Percentiles rank a stretch among this genome's conserved stretches.
phyloP scores from a whole-genome alignment of 192 early-diverging fungal genomes.

The Physocladia obscura region DNA sequence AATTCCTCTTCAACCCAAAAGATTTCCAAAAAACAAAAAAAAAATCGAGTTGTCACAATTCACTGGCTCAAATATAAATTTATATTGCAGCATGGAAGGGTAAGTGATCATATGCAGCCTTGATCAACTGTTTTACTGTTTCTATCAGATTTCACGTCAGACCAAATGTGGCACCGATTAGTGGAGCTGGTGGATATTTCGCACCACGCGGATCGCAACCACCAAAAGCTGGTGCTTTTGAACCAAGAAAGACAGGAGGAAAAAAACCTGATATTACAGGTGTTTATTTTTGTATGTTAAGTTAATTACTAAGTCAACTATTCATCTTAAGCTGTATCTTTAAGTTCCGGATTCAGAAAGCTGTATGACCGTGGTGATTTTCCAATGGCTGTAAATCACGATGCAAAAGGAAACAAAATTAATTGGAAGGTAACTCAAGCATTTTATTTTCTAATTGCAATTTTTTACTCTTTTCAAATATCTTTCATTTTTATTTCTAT shows the following conservation, averaged over 20 bases:
- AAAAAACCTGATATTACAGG: conserved; percentile 28
- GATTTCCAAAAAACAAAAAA: not conserved
- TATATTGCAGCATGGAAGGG: conserved; percentile 1
- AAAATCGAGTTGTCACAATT: not conserved
- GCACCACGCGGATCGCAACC: conserved; percentile 55
- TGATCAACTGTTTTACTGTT: not conserved
- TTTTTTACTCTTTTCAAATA: not conserved
- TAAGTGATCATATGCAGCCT: not conserved
- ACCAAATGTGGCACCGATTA: conserved; percentile 23
- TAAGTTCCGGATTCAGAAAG: conserved; percentile 52
- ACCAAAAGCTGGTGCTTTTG: conserved; percentile 62
- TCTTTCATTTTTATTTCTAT: too few species aligned
- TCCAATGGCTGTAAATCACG: conserved; percentile 62
- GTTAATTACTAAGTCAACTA: too few species aligned
- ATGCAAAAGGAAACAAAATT: conserved; percentile 66
- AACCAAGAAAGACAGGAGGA: conserved; percentile 37
- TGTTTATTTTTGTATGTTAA: too few species aligned
- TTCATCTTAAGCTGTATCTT: not conserved
- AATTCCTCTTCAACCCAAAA: too few species aligned
- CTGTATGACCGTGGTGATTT: conserved; percentile 64
- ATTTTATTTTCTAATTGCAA: too few species aligned
- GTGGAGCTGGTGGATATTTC: conserved; percentile 59
- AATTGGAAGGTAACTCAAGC: conserved; percentile 56
- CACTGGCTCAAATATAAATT: not conserved
- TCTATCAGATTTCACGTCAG: conserved; percentile 15